Base-by-base conservation (phyloP, 2,329 filamentous ascomycete genomes). In the Dendryphion nanum region DNA sequence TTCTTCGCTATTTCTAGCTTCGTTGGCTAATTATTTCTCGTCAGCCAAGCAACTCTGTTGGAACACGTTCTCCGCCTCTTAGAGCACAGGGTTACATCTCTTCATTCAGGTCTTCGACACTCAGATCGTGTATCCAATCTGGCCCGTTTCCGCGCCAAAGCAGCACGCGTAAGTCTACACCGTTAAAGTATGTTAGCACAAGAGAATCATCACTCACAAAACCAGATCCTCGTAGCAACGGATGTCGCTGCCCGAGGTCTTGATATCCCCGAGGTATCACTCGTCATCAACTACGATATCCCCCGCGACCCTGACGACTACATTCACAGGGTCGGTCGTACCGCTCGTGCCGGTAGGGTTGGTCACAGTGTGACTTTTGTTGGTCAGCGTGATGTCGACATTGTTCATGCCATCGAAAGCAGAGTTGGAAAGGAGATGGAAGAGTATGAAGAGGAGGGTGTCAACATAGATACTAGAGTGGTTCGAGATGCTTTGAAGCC, bases 241-340 rank as follows among this genome's bases (percentile, higher is more conserved):
- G 93, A 98, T 62, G 90, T 98, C 12, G 93, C 93, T 1, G 87
- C 89, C 15, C 81, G 93, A 64, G 93, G 93, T 75, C 79, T 98
- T 4, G 93, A 98, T 70, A 96, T 98, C 45, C 91, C 91, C 1
- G 86, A 89, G 51, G 91, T 97, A 5, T 84, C 79, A 38, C 69
- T 97, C 13, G 93, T 98, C 2, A 73, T 98, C 59, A 97, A 98
- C 68, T 98, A 90, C 67, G 93, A 98, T 61, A 81, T 98, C 1
- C 93, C 93, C 0, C 82, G 91, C n/a, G 89, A 96, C 60, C 89
- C 91, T 3, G 90, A 96, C 63, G 91, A 96, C 67, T 98, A 98
- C 65, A 93, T 98, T 50, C 93, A 98, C 71, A 82, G 93, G 10
- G 91, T 96, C 35, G 93, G 93, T 64, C 85, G 93, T 68, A 98